Conservation (phyloP, 257 asterid genomes). For the Fraxinus americana region DNA sequence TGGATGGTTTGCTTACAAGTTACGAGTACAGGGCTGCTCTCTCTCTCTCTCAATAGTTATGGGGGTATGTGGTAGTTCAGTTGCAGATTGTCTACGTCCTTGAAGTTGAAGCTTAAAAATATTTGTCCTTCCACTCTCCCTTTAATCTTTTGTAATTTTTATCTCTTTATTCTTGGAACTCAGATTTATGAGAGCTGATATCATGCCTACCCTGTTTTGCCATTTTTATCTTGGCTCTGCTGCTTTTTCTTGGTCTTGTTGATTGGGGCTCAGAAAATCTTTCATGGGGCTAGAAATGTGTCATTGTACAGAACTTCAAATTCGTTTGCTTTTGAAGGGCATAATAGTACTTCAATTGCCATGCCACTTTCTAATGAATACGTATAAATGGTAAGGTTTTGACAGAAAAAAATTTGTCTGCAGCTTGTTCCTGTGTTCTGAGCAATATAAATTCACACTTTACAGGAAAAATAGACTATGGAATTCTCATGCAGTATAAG, state of each 20-base stretch:
- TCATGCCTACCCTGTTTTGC: neutral
- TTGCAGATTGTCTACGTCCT: neutral
- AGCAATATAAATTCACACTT: neutral
- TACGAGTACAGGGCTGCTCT: no score
- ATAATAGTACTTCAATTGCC: neutral
- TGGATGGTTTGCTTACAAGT: neutral
- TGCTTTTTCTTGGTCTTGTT: neutral
- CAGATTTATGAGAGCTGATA: neutral
- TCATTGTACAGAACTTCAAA: neutral
- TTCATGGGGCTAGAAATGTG: neutral
- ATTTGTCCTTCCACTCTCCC: neutral
- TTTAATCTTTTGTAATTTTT: neutral
- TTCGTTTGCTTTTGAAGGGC: neutral
- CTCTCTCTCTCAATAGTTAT: neutral
- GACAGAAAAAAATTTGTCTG: neutral
- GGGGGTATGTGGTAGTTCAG: neutral
- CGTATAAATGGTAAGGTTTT: neutral
- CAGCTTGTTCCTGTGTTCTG: neutral
- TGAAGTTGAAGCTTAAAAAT: neutral
- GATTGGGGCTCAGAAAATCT: neutral
- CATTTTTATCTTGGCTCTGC: neutral
- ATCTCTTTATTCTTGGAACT: neutral
- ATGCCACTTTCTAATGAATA: neutral
- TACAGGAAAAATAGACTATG: neutral
- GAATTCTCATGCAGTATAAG: neutral